Conservation (phyloP, 164 flowering plant species). For the Saururus chinensis region DNA sequence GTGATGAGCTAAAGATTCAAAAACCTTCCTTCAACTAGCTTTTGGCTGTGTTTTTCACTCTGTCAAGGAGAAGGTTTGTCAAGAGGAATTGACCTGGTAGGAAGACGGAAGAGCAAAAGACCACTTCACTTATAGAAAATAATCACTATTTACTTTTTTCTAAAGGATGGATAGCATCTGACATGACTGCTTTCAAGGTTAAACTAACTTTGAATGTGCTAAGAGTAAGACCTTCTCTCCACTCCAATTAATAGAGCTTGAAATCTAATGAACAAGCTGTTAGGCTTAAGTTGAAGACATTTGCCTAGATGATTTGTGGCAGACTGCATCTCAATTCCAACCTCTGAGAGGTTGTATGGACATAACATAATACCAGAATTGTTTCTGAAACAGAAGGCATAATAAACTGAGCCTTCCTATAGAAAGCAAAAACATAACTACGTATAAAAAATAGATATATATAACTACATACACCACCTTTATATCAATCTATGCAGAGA, state of each 20-base stretch:
- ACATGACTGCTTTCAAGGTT: too few relatives aligned
- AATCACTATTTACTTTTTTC: too few relatives aligned
- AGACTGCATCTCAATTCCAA: constrained; percentile 81
- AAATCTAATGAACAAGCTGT: not conserved
- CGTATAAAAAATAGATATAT: too few relatives aligned
- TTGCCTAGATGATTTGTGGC: constrained; percentile 88
- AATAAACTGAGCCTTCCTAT: not conserved
- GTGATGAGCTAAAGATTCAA: constrained; percentile 70
- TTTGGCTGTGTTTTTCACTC: constrained; percentile 74
- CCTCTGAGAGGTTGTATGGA: constrained; percentile 73
- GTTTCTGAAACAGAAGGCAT: constrained; percentile 42
- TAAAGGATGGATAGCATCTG: too few relatives aligned
- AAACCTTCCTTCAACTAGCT: constrained; percentile 64
- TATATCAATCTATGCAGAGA: not conserved
- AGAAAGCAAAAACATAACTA: not conserved
- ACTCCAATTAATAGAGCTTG: too few relatives aligned
- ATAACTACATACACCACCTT: too few relatives aligned
- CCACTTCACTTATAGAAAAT: too few relatives aligned
- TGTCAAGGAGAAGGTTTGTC: constrained; percentile 90
- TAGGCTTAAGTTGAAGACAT: not conserved
- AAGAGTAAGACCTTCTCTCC: too few relatives aligned
- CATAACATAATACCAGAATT: constrained; percentile 96
- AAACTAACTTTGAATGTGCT: too few relatives aligned
- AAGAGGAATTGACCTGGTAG: constrained; percentile 75
- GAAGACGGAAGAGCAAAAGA: not conserved